These are phyloP conservation scores for Mallotus nudiflorus DNA, from an alignment of 345 rosid species.

Conservation along the genomic window DNA sequence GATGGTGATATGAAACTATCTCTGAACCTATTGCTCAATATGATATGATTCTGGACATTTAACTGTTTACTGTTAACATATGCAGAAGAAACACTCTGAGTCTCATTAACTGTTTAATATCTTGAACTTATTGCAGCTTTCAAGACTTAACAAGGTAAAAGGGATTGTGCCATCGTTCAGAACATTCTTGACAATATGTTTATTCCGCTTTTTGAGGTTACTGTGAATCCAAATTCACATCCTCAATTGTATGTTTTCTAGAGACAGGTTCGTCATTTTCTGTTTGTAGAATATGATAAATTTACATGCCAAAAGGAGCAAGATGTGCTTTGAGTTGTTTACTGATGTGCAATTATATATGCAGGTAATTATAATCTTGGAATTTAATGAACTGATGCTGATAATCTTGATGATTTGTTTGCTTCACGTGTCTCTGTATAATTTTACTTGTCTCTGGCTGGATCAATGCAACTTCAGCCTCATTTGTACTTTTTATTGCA, in stretches of 20 bases:
- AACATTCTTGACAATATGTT: constrained; percentile 97
- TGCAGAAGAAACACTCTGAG: not conserved
- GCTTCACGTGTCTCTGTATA: not conserved
- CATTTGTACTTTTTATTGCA: no score
- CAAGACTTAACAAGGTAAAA: constrained; percentile 99
- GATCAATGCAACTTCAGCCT: no score
- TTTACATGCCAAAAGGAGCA: not conserved
- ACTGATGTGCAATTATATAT: not conserved
- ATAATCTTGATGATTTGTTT: not conserved
- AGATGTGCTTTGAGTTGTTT: not conserved
- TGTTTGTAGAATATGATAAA: not conserved
- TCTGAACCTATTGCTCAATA: not conserved
- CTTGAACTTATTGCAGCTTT: constrained; percentile 56
- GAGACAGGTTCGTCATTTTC: constrained; percentile 67
- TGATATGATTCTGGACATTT: not conserved
- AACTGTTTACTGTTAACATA: not conserved
- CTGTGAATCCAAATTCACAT: constrained; percentile 97
- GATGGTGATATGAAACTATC: not conserved
- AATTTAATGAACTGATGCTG: not conserved
- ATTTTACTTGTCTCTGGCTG: no score
- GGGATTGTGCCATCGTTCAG: constrained; percentile 98
- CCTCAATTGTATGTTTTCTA: constrained; percentile 96
- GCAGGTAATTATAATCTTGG: not conserved
- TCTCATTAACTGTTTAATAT: not conserved
- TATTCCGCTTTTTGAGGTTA: constrained; percentile 95